Evolutionary conservation across 1,284 basidiomycete genomes (phyloP).

Genomic region (Sporisorium exsertum): DNA sequence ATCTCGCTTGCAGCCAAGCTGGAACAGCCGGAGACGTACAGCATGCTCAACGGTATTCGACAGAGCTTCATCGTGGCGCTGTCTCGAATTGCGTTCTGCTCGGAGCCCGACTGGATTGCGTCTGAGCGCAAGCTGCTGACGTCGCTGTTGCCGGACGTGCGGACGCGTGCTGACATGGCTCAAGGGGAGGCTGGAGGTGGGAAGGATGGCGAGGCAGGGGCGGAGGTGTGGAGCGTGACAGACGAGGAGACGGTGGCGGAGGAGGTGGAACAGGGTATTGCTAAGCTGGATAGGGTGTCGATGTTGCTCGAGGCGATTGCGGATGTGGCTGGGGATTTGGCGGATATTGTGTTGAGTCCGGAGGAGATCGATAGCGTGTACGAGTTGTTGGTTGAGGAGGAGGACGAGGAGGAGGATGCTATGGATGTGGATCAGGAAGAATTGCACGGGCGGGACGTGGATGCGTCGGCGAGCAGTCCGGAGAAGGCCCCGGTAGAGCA

Average conservation of each 20-base stretch:
- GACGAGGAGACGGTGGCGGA: slow-evolving; percentile 18
- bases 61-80: slow-evolving; percentile 60
- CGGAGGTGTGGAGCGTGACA: not conserved
- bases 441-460: not conserved
- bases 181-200: not conserved
- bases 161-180: not conserved
- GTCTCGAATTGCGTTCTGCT: slow-evolving; percentile 55
- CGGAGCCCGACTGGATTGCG: slow-evolving; percentile 60
- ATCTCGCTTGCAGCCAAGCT: slow-evolving; percentile 51
- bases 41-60: slow-evolving; percentile 61
- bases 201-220: not conserved
- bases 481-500: not conserved
- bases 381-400: slow-evolving; percentile 48
- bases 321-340: slow-evolving; percentile 55
- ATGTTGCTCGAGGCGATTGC: slow-evolving; percentile 54
- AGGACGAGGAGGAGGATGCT: slow-evolving; percentile 28
- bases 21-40: slow-evolving; percentile 51
- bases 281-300: slow-evolving; percentile 27
- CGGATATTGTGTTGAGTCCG: slow-evolving; percentile 59
- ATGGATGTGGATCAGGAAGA: slow-evolving; percentile 24
- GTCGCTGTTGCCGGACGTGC: slow-evolving; percentile 15
- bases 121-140: slow-evolving; percentile 27
- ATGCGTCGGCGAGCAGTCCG: not conserved
- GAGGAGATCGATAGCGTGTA: slow-evolving; percentile 60
- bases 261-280: slow-evolving; percentile 18